phyloP scores from a whole-genome alignment of 2,329 filamentous ascomycete genomes.

The Alternaria atra region DNA sequence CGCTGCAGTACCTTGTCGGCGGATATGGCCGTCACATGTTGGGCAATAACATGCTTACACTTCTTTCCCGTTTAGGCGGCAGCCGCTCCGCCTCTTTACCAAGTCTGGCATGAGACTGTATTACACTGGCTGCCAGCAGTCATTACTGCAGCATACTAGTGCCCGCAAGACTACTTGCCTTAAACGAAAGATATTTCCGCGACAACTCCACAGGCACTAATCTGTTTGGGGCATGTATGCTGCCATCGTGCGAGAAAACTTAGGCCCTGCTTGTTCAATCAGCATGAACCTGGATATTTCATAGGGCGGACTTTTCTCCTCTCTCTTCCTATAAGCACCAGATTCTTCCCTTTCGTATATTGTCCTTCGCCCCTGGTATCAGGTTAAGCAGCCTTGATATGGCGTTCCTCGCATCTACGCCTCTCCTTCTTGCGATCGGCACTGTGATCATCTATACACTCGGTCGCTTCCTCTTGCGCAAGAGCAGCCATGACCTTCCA shows the following conservation, averaged over 20 bases:
- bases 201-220: not conserved
- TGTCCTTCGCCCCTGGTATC: not conserved
- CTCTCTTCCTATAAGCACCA: fast-evolving
- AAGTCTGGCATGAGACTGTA: not conserved
- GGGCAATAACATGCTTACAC: not conserved
- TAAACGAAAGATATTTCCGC: not conserved
- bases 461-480: not conserved
- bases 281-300: not conserved
- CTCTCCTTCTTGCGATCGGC: not conserved
- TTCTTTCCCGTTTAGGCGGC: not conserved
- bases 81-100: not conserved
- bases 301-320: too few relatives aligned
- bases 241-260: not conserved
- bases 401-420: not conserved
- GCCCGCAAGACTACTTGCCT: not conserved
- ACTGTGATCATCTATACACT: not conserved
- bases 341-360: too few relatives aligned
- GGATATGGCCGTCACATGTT: not conserved
- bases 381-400: not conserved
- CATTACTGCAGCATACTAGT: not conserved
- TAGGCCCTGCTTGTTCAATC: not conserved
- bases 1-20: not conserved
- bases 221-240: not conserved
- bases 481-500: slow-evolving; percentile 9
- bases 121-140: not conserved